Conservation (phyloP, 306 rosid genomes). For the Gleditsia sinensis region DNA sequence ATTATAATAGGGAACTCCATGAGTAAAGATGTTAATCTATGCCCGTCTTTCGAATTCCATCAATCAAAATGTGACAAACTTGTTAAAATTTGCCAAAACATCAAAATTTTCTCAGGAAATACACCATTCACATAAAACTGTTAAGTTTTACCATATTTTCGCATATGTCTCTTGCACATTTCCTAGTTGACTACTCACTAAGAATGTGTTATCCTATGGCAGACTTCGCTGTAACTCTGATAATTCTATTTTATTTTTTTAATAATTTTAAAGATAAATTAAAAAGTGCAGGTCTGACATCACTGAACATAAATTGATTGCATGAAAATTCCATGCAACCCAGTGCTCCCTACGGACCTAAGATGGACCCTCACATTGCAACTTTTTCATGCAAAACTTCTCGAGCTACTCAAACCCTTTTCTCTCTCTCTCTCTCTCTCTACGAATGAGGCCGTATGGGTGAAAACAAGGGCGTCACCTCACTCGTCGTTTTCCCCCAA, state of each 20-base stretch:
- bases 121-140: background rate
- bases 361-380: constrained; percentile 10
- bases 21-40: too few relatives aligned
- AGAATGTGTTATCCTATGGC: background rate
- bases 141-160: background rate
- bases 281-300: background rate
- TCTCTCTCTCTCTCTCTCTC: background rate
- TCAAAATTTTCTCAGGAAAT: background rate
- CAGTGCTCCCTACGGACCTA: background rate
- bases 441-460: background rate
- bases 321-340: background rate
- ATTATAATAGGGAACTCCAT: background rate
- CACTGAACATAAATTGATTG: background rate
- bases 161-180: background rate
- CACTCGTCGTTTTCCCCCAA: constrained; percentile 34
- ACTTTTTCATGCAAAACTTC: constrained; percentile 38
- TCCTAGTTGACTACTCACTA: background rate
- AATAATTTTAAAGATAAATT: too few relatives aligned
- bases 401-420: constrained; percentile 45
- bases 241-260: background rate
- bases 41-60: background rate
- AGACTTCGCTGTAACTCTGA: background rate
- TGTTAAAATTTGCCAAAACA: background rate
- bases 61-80: background rate
- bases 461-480: constrained; percentile 47